Percentiles rank a stretch among this genome's conserved stretches.
Conservation (phyloP, 805 yeast genomes). For the Candida chauliodis region DNA sequence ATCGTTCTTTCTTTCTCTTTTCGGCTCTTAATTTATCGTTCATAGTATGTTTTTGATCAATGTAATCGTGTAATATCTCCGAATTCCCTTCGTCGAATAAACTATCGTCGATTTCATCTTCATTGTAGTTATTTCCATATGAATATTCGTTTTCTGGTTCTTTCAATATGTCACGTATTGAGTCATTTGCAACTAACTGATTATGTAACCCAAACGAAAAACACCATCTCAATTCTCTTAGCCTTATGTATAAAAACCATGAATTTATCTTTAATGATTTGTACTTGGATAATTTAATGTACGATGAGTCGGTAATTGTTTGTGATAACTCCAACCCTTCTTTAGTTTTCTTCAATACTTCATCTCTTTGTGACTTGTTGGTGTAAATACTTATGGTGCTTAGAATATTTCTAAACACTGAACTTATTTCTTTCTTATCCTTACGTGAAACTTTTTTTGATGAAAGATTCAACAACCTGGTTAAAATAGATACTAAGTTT, state of each 20-base stretch:
- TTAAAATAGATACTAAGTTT: conserved; percentile 38
- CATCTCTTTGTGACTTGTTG: conserved; percentile 30
- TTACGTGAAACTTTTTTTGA: conserved; percentile 58
- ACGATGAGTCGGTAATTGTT: conserved; percentile 29
- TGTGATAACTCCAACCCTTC: conserved; percentile 32
- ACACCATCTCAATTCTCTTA: conserved; percentile 47
- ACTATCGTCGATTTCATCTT: conserved; percentile 14
- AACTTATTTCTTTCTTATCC: conserved; percentile 56
- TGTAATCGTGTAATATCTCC: conserved; percentile 6
- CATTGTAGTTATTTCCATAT: conserved; percentile 18
- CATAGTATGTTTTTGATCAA: conserved; percentile 15
- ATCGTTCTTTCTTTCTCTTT: conserved; percentile 35
- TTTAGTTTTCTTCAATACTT: conserved; percentile 32
- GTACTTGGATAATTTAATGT: conserved; percentile 43
- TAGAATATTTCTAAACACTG: conserved; percentile 57
- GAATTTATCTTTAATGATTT: conserved; percentile 45
- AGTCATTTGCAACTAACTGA: conserved; percentile 40
- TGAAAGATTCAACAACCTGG: conserved; percentile 46
- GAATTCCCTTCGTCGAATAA: conserved; percentile 10
- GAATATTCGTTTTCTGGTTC: conserved; percentile 25
- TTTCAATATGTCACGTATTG: conserved; percentile 32
- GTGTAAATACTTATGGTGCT: conserved; percentile 43
- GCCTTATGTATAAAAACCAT: conserved; percentile 49
- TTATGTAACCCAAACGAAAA: conserved; percentile 50
- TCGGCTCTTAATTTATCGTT: conserved; percentile 35